Conservation (phyloP, 1,284 basidiomycete genomes). For the Volvariella volvacea region DNA sequence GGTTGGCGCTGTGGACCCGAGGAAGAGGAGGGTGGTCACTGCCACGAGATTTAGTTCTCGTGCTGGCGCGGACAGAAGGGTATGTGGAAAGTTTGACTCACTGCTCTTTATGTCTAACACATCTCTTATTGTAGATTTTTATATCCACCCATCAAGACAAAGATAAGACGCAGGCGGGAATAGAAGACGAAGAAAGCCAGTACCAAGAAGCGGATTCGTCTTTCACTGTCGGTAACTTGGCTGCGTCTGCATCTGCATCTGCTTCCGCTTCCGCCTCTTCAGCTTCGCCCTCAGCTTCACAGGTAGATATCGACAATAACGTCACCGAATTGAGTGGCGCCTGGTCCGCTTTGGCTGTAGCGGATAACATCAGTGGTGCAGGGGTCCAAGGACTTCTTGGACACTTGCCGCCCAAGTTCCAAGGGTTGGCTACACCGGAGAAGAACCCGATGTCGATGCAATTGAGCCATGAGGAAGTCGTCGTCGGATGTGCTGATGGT, state of each 20-base stretch:
- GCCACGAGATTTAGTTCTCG: conserved; percentile 81
- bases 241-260: too few relatives aligned
- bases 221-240: conserved; percentile 3
- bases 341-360: conserved; percentile 56
- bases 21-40: conserved; percentile 76
- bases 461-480: conserved; percentile 78
- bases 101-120: conserved; percentile 5
- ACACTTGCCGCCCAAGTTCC: conserved; percentile 54
- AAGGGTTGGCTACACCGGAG: conserved; percentile 70
- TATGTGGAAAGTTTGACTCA: conserved; percentile 26
- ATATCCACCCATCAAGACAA: conserved; percentile 72
- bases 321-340: conserved; percentile 59
- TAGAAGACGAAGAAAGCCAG: conserved; percentile 21
- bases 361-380: conserved; percentile 21
- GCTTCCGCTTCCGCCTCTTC: background rate
- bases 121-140: conserved; percentile 46
- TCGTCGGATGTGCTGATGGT: conserved; percentile 82
- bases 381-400: conserved; percentile 54
- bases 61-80: conserved; percentile 71
- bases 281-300: conserved; percentile 13
- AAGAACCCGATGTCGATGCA: conserved; percentile 90
- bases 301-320: conserved; percentile 51
- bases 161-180: conserved; percentile 17
- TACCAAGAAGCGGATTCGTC: conserved; percentile 11
- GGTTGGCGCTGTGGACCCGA: conserved; percentile 74